These are phyloP conservation scores for Tetrastigma voinierianum DNA, from an alignment of 164 flowering plant genomes.

Conservation along the genomic window DNA sequence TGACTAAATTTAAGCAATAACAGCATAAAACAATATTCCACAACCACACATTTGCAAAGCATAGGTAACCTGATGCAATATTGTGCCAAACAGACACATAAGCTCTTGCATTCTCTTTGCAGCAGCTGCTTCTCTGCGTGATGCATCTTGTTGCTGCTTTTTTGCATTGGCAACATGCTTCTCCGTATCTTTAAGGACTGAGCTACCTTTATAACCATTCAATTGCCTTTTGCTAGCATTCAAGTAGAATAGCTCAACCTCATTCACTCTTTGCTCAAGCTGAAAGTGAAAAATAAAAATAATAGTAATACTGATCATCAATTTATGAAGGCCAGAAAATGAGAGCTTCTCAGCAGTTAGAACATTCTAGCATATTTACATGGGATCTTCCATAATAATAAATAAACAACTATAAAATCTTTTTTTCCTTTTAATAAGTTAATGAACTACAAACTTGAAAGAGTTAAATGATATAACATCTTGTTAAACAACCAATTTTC, in stretches of 20 bases:
- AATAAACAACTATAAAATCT: too few species aligned
- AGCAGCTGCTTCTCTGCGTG: conserved; percentile 54
- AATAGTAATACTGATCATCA: not conserved
- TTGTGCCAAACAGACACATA: conserved; percentile 61
- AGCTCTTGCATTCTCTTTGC: conserved; percentile 87
- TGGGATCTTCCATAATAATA: too few species aligned
- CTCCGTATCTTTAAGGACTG: conserved; percentile 45
- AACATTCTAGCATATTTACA: too few species aligned
- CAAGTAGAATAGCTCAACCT: conserved; percentile 63
- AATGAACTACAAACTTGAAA: too few species aligned
- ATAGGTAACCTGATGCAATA: conserved; percentile 56
- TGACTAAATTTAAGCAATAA: not conserved
- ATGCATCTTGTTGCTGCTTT: conserved; percentile 63
- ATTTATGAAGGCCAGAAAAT: not conserved
- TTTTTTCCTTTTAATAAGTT: too few species aligned
- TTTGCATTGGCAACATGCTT: conserved; percentile 28
- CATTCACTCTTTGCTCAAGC: conserved; percentile 70
- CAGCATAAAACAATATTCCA: not conserved
- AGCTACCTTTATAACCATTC: conserved; percentile 39
- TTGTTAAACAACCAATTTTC: too few species aligned
- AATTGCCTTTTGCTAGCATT: conserved; percentile 37
- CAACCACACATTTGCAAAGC: not conserved
- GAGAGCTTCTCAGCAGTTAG: too few species aligned
- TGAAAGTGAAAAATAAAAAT: conserved; percentile 26
- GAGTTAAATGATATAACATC: too few species aligned